These are phyloP conservation scores for Paramecium primaurelia DNA, from an alignment of 73 alveolate genomes.

Conservation along the genomic window DNA sequence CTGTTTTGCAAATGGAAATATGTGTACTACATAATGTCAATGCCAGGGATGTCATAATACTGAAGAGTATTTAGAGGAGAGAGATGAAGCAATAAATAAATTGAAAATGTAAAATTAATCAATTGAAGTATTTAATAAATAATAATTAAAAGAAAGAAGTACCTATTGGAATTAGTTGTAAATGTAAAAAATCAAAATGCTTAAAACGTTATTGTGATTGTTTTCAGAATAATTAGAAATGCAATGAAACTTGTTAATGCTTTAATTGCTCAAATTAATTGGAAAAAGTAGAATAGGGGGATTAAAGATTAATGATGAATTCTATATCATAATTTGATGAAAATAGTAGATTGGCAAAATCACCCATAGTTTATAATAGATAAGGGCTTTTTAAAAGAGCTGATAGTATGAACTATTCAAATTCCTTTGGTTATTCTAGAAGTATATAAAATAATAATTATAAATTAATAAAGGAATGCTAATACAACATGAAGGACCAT, in stretches of 20 bases:
- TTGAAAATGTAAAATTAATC: background rate
- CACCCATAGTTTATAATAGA: background rate
- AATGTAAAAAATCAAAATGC: background rate
- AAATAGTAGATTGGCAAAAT: background rate
- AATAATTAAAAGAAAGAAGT: background rate
- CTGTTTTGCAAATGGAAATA: slow-evolving; percentile 51
- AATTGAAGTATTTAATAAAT: background rate
- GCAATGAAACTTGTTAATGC: background rate
- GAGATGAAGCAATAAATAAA: background rate
- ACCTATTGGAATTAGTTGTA: background rate
- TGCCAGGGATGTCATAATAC: slow-evolving; percentile 43
- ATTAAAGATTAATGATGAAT: background rate
- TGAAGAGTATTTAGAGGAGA: background rate
- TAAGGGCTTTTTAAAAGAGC: background rate
- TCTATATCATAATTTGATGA: background rate
- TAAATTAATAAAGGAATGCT: background rate
- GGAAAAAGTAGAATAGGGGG: background rate
- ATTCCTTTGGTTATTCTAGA: slow-evolving; percentile 11
- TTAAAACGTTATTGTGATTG: background rate
- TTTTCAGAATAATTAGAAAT: background rate
- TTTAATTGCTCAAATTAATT: background rate
- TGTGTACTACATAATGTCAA: slow-evolving; percentile 33
- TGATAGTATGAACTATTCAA: slow-evolving; percentile 10
- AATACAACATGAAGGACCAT: background rate
- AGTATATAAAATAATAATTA: background rate